phyloP scores from a whole-genome alignment of 139 green algal species.

The Picochlorum sp. region DNA sequence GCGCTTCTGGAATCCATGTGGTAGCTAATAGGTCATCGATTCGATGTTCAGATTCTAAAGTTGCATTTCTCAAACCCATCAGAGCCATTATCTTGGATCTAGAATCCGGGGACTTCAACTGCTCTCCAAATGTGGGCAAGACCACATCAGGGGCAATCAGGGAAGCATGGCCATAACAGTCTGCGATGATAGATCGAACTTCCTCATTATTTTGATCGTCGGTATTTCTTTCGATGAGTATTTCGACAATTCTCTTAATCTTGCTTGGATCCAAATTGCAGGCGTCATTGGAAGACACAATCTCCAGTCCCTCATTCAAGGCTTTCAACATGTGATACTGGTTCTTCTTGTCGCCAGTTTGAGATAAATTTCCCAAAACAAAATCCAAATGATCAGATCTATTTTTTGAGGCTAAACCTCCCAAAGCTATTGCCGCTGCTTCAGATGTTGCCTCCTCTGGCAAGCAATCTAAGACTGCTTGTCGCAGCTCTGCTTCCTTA shows the following conservation, averaged over 20 bases:
- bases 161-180: conserved; percentile 83
- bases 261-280: background rate
- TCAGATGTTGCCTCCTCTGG: conserved; percentile 65
- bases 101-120: conserved; percentile 15
- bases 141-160: conserved; percentile 50
- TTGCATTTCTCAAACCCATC: conserved; percentile 54
- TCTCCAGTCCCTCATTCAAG: conserved; percentile 39
- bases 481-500: too few species aligned
- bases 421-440: conserved; percentile 71
- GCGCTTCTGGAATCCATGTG: conserved; percentile 40
- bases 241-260: background rate
- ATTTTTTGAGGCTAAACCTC: conserved; percentile 71
- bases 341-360: conserved; percentile 20
- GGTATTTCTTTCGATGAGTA: background rate
- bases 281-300: background rate
- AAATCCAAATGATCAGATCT: conserved; percentile 66
- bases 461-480: too few species aligned
- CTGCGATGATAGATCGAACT: conserved; percentile 78
- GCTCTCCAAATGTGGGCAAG: conserved; percentile 35
- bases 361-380: conserved; percentile 53
- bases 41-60: conserved; percentile 54
- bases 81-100: conserved; percentile 41
- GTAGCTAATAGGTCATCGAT: conserved; percentile 55
- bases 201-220: conserved; percentile 62
- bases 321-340: conserved; percentile 66